Evolutionary conservation across 176 grass and related monocot genomes (phyloP), one percentile per base, ranked within the genome.

Genomic region (Musa troglodytarum): DNA sequence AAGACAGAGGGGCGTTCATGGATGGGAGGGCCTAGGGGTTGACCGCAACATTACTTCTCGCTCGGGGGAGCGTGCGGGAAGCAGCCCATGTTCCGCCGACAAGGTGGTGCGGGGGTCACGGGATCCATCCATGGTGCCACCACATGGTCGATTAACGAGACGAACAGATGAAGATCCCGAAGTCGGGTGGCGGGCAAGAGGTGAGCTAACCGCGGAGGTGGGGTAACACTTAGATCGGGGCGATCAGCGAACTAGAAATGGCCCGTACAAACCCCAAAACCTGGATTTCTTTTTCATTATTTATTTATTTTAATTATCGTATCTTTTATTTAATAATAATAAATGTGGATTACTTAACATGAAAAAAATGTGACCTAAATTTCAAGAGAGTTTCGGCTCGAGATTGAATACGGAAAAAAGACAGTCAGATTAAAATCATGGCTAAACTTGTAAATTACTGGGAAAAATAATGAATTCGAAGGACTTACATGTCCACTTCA

Each of bases 401-500:
- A 28, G 26, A 28, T 28, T 28, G 1, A 28, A 28, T 28, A 28
- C 26, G 26, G 26, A 28, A 28, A 28, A 28, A 28, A 28, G 26
- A 28, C 1, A 28, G 26, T 28, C 26, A 1, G 26, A 28, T 28
- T 28, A 28, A 28, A 28, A 28, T 28, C 26, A 28, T 28, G 26
- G 26, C 26, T 28, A n/a, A 52, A 50, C 1, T 9, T 17, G 10
- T n/a, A 19, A 23, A 69, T 20, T 24, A 20, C 5, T 9, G 14
- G 0, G 34, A 65, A 16, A 50, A 19, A 49, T 19, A 12, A 19
- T 1, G 22, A 76, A 9, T 2, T 55, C 10, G 64, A 29, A 68
- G 75, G 63, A 83, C 90, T 70, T 89, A 98, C 94, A 82, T 87
- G 78, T 87, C 83, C 72, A 93, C 88, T 10, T 93, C 72, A 8